A percentile compares a stretch with the other conserved stretches of the same genome.
phyloP scores from a whole-genome alignment of 78 protist genomes.

The Monosiga brevicollis region DNA sequence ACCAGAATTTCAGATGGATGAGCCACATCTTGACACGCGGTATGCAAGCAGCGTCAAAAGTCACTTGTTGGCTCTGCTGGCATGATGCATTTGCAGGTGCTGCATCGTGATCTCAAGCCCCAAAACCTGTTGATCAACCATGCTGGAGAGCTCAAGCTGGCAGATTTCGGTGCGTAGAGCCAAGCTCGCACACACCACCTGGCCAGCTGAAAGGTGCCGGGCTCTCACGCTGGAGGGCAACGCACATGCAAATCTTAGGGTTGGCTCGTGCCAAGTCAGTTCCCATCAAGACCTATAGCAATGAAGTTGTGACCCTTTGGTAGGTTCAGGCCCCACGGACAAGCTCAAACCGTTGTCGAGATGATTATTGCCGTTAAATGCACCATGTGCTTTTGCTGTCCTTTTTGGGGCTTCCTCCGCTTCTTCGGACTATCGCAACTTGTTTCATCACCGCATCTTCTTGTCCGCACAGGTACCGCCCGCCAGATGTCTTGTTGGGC shows the following conservation, averaged over 20 bases:
- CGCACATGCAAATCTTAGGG: too few species aligned
- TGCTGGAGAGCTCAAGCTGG: conserved; percentile 81
- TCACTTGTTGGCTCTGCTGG: too few species aligned
- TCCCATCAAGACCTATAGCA: conserved; percentile 91
- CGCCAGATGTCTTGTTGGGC: conserved; percentile 98
- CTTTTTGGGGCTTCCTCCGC: neutral
- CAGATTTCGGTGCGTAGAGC: conserved; percentile 91
- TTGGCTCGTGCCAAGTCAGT: conserved; percentile 87
- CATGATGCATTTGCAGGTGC: conserved; percentile 65
- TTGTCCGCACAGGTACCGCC: conserved; percentile 94
- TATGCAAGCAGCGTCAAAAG: too few species aligned
- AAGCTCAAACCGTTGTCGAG: neutral
- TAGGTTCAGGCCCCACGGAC: conserved; percentile 44
- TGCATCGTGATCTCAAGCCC: conserved; percentile 97
- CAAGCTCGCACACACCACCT: too few species aligned
- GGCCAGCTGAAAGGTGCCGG: too few species aligned
- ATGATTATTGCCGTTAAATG: neutral
- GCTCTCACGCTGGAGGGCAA: too few species aligned
- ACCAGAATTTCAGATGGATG: too few species aligned
- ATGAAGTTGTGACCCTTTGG: conserved; percentile 93
- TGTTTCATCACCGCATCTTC: conserved; percentile 2
- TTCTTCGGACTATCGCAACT: neutral
- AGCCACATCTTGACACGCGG: too few species aligned
- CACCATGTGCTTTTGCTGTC: neutral
- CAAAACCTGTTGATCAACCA: conserved; percentile 87